Base-by-base conservation (phyloP, 768 basidiomycete species). In the Mycena maculata region DNA sequence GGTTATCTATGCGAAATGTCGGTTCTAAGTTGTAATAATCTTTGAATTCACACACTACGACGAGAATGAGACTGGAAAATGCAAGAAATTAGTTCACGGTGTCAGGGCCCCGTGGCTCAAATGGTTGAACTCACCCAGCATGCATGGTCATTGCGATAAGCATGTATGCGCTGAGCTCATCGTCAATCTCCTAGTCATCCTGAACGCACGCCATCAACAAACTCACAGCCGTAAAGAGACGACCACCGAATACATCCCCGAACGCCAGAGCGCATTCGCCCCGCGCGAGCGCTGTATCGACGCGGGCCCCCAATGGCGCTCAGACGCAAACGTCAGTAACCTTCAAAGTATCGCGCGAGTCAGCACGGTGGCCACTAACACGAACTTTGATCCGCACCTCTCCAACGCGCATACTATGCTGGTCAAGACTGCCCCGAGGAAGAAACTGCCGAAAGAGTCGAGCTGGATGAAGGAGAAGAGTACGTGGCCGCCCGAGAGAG, bases 101-200 rank as follows among this genome's bases (percentile, higher is more conserved):
- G 25, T 30, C 56, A 49, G 25, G 25, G 39, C 45, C 39, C n/a
- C n/a, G n/a, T n/a, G n/a, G n/a, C n/a, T n/a, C n/a, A n/a, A n/a
- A n/a, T n/a, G n/a, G n/a, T n/a, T n/a, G n/a, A n/a, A 82, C 90
- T 76, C 73, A 92, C 91, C 89, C 85, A n/a, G 87, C 61, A 60
- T 91, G 86, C 68, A 90, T 87, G 23, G 90, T 87, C 90, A 92
- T 92, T 27, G 88, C 85, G 56, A 90, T 80, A 18, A 93, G 83
- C 90, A 93, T 92, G 72, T 92, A 92, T 65, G 86, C 77, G 60
- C 91, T 92, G 57, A 12, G 27, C 47, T 56, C 52, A 16, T 12
- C 20, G 13, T 57, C n/a, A 63, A 69, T 62, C n/a, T 33, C 27
- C 23, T n/a, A n/a, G n/a, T n/a, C n/a, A n/a, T n/a, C 52, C 42